These are phyloP conservation scores for Anacardium occidentale DNA, from an alignment of 345 rosid species.

Conservation along the genomic window DNA sequence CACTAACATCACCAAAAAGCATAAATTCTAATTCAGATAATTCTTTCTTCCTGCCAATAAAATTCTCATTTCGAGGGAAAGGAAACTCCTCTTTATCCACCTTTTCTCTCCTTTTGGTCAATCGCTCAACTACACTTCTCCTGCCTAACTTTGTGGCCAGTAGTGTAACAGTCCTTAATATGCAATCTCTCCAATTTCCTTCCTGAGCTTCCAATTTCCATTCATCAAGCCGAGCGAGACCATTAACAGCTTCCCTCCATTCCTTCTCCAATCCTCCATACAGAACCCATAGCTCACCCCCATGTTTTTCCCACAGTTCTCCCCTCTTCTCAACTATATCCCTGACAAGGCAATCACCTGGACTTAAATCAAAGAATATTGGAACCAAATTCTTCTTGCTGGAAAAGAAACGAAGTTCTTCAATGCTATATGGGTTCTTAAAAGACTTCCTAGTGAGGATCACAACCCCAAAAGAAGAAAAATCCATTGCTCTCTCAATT, in stretches of 20 bases:
- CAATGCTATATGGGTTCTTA: slow-evolving; percentile 72
- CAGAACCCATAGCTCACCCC: slow-evolving; percentile 79
- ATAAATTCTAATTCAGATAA: slow-evolving; percentile 82
- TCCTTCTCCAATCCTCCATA: slow-evolving; percentile 91
- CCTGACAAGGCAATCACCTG: slow-evolving; percentile 83
- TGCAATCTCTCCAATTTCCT: slow-evolving; percentile 92
- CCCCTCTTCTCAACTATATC: slow-evolving; percentile 95
- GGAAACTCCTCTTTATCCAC: slow-evolving; percentile 88
- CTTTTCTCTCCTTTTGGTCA: slow-evolving; percentile 82
- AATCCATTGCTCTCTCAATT: slow-evolving; percentile 78
- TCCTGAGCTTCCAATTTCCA: slow-evolving; percentile 92
- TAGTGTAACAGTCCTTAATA: slow-evolving; percentile 63
- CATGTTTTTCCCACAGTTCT: slow-evolving; percentile 89
- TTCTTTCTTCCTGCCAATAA: slow-evolving; percentile 89
- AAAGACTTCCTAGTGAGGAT: slow-evolving; percentile 78
- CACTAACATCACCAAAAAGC: slow-evolving; percentile 78
- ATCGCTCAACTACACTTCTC: slow-evolving; percentile 79
- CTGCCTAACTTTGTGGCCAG: slow-evolving; percentile 80
- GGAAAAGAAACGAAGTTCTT: slow-evolving; percentile 76
- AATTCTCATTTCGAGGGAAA: slow-evolving; percentile 71
- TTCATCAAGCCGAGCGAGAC: slow-evolving; percentile 70
- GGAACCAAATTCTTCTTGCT: slow-evolving; percentile 92
- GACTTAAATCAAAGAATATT: slow-evolving; percentile 74
- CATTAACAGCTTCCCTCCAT: slow-evolving; percentile 84
- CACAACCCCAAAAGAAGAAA: slow-evolving; percentile 81